Evolutionary conservation across 2,329 filamentous ascomycete genomes (phyloP).

Genomic region (Diplodia intermedia): DNA sequence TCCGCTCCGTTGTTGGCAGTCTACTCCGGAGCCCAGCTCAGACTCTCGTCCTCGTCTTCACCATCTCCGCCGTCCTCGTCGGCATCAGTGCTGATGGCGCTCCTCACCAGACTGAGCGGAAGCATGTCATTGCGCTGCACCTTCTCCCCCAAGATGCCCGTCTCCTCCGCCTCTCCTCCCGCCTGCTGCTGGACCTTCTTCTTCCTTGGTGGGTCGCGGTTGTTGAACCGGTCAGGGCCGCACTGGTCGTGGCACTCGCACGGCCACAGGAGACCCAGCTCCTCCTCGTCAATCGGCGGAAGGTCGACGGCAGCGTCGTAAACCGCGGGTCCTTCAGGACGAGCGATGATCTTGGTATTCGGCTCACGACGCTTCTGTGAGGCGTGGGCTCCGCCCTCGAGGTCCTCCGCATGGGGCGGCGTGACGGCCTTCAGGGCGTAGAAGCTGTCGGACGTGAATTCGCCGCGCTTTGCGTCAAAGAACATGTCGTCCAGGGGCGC

Average conservation of each 20-base stretch:
- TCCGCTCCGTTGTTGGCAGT: too few relatives aligned
- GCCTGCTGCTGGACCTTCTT: not conserved
- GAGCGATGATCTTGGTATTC: not conserved
- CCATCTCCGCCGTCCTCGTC: too few relatives aligned
- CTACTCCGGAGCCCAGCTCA: too few relatives aligned
- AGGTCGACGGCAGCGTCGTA: not conserved
- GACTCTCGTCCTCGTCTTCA: too few relatives aligned
- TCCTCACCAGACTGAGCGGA: not conserved
- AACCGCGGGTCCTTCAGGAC: too few relatives aligned
- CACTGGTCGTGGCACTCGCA: slow-evolving; percentile 6
- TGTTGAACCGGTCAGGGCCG: not conserved
- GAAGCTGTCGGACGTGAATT: not conserved
- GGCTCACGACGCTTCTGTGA: not conserved
- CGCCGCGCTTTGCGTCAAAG: not conserved
- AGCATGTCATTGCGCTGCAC: too few relatives aligned
- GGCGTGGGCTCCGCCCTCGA: not conserved
- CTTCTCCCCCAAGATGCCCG: not conserved
- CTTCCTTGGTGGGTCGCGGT: not conserved
- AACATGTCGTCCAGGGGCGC: not conserved
- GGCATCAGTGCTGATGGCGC: not conserved
- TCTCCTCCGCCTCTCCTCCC: not conserved
- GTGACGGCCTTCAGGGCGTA: not conserved
- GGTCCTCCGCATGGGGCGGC: not conserved
- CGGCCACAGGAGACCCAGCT: not conserved
- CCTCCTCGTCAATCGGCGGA: not conserved